These are phyloP conservation scores for Ustilago shanxiensis DNA, from an alignment of 1,284 basidiomycete species.

Conservation along the genomic window DNA sequence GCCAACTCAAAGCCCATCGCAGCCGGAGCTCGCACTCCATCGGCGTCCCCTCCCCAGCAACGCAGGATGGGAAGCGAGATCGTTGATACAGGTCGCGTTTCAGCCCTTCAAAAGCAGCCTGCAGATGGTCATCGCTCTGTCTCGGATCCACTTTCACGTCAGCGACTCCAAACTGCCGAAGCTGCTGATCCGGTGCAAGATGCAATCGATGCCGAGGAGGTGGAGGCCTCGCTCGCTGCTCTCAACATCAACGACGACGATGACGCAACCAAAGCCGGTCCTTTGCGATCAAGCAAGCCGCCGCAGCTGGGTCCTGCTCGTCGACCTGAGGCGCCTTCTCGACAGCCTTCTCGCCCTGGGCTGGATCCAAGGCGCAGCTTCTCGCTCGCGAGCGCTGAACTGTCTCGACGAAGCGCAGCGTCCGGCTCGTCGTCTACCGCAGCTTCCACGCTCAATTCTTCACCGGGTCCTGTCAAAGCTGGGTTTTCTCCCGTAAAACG, in stretches of 20 bases:
- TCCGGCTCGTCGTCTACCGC: constrained; percentile 16
- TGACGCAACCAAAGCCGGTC: background rate
- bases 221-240: constrained; percentile 41
- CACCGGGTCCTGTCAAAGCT: constrained; percentile 31
- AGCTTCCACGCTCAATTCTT: constrained; percentile 20
- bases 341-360: constrained; percentile 23
- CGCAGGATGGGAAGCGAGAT: constrained; percentile 37
- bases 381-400: constrained; percentile 43
- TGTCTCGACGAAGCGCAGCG: constrained; percentile 16
- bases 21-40: background rate
- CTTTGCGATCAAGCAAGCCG: constrained; percentile 25
- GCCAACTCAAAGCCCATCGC: background rate
- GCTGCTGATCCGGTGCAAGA: constrained; percentile 29
- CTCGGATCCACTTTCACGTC: constrained; percentile 47
- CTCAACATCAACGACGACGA: constrained; percentile 31
- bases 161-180: constrained; percentile 37
- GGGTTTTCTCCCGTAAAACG: constrained; percentile 44
- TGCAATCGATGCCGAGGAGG: constrained; percentile 41
- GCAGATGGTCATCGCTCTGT: constrained; percentile 47
- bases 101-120: constrained; percentile 37
- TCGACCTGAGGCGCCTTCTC: constrained; percentile 27
- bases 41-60: constrained; percentile 13
- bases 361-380: constrained; percentile 38
- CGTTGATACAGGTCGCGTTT: constrained; percentile 27
- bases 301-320: constrained; percentile 37